phyloP scores from a whole-genome alignment of 192 early-diverging fungal species.

The Gaertneriomyces sp. region DNA sequence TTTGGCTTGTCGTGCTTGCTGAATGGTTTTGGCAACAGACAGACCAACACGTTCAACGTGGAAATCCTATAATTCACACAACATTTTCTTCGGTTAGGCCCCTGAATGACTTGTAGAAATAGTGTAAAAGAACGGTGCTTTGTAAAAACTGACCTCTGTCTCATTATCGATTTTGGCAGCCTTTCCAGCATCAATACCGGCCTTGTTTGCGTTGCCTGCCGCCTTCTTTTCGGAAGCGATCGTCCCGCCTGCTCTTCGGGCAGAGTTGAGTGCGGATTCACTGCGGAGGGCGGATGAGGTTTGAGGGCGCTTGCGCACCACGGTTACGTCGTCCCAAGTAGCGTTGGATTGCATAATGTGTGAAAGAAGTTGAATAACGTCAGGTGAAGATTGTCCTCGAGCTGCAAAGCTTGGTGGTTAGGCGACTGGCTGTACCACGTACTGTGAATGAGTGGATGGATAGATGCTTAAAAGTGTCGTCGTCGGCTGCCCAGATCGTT shows the following conservation, averaged over 20 bases:
- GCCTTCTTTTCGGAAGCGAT: constrained; percentile 76
- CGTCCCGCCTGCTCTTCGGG: constrained; percentile 65
- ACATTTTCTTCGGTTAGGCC: too few relatives aligned
- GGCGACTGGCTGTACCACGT: too few relatives aligned
- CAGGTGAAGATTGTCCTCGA: too few relatives aligned
- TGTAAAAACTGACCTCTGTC: constrained; percentile 61
- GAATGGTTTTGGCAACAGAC: constrained; percentile 76
- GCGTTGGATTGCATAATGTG: constrained; percentile 15
- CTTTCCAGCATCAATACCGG: constrained; percentile 46
- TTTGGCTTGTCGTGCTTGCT: constrained; percentile 73
- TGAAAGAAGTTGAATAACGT: neutral
- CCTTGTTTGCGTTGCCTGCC: constrained; percentile 27
- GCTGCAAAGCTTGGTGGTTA: too few relatives aligned
- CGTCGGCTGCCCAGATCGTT: too few relatives aligned
- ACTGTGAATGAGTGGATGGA: too few relatives aligned
- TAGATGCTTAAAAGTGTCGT: too few relatives aligned
- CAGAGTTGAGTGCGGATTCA: constrained; percentile 67
- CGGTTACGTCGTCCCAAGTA: constrained; percentile 72
- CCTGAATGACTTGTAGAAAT: too few relatives aligned
- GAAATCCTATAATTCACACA: constrained; percentile 41
- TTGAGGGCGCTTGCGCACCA: constrained; percentile 72
- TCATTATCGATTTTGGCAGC: constrained; percentile 86
- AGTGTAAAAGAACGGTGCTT: too few relatives aligned
- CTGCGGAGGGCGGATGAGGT: constrained; percentile 52
- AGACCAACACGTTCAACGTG: constrained; percentile 56